Conservation (phyloP, 805 yeast species). For the Candida boidinii region DNA sequence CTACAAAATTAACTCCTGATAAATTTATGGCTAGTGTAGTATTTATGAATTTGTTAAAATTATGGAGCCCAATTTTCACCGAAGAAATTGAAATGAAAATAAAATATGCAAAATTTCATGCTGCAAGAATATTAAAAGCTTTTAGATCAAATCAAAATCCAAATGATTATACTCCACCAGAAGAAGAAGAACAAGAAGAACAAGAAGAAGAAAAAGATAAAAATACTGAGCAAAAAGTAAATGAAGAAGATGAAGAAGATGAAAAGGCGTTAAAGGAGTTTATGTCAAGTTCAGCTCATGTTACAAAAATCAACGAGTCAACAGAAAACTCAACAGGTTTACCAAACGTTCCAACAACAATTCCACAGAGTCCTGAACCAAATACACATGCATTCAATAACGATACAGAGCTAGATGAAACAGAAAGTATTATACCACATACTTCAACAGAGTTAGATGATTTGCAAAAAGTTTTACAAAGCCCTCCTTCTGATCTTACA, state of each 20-base stretch:
- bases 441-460: neutral
- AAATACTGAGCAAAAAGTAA: conserved; percentile 9
- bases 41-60: conserved; percentile 40
- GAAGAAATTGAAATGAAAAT: conserved; percentile 27
- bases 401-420: too few relatives aligned
- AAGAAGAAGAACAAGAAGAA: conserved; percentile 17
- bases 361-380: too few relatives aligned
- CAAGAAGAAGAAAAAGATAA: neutral
- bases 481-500: neutral
- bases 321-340: too few relatives aligned
- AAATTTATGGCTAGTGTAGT: conserved; percentile 46
- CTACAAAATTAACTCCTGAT: conserved; percentile 37
- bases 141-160: conserved; percentile 46
- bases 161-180: conserved; percentile 40
- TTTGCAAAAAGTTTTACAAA: neutral
- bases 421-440: neutral
- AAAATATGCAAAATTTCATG: conserved; percentile 57
- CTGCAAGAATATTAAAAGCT: conserved; percentile 46
- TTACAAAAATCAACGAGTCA: too few relatives aligned
- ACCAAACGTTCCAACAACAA: too few relatives aligned
- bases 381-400: too few relatives aligned
- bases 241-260: conserved; percentile 8
- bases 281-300: too few relatives aligned
- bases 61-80: conserved; percentile 29
- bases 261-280: too few relatives aligned